Percentiles rank a stretch among this genome's conserved stretches.
Evolutionary conservation across 2,329 filamentous ascomycete species (phyloP).

Genomic region (Plenodomus biglobosus): DNA sequence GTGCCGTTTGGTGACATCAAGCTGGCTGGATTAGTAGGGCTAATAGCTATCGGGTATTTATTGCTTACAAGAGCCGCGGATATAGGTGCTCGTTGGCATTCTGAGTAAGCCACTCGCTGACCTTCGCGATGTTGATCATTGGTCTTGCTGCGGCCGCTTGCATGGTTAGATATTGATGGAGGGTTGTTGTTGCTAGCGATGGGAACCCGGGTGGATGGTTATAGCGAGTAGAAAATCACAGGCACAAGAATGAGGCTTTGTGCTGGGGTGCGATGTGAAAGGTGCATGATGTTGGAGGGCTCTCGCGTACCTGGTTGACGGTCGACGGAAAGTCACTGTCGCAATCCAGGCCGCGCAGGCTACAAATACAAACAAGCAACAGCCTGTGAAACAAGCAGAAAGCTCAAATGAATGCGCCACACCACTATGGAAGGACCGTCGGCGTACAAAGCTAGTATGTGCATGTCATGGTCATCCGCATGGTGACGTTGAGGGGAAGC

Average conservation of each 20-base stretch:
- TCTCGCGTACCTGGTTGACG: constrained; percentile 18
- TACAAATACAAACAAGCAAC: constrained; percentile 5
- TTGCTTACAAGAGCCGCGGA: constrained; percentile 48
- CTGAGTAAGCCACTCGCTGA: constrained; percentile 49
- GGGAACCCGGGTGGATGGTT: neutral
- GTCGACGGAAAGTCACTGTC: constrained; percentile 10
- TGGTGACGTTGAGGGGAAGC: constrained; percentile 12
- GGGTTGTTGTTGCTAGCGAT: constrained; percentile 3
- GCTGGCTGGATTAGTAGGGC: constrained; percentile 27
- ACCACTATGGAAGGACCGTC: constrained; percentile 3
- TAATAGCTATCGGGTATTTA: neutral
- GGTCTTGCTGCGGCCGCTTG: constrained; percentile 11
- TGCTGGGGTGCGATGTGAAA: constrained; percentile 1
- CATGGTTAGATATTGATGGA: constrained; percentile 14
- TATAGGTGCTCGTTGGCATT: constrained; percentile 50
- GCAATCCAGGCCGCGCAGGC: constrained; percentile 7
- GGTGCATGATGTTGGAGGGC: constrained; percentile 1
- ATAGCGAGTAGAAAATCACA: neutral
- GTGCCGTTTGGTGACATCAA: constrained; percentile 56
- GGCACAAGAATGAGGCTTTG: neutral
- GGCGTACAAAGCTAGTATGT: constrained; percentile 1
- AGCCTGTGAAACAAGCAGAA: constrained; percentile 1
- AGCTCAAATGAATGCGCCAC: neutral
- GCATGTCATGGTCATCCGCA: constrained; percentile 7
- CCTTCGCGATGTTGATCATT: constrained; percentile 50